Base-by-base conservation (phyloP, 257 asterid species). In the Nicotiana undulata region DNA sequence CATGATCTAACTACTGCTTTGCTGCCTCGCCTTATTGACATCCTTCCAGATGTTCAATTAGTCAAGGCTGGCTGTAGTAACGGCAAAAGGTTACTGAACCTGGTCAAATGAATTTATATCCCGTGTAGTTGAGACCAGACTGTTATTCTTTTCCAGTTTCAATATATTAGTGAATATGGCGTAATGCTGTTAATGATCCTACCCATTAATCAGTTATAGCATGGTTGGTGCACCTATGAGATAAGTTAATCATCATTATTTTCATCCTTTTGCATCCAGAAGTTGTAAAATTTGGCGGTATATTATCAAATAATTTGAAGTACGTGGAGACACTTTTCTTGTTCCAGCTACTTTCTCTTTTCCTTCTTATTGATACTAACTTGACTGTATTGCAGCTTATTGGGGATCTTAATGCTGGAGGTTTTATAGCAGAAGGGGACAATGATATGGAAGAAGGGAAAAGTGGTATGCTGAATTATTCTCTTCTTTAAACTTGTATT, bases 371-470 rank as follows among this genome's bases (percentile, higher is more conserved):
- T 46, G 78, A 49, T 22, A 24, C 78, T 15, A 37, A 74, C 76
- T 56, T 80, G 66, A 15, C 58, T 53, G 61, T 72, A 65, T 75
- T 85, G 92, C 93, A 95, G 99, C 96, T 93, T 79, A 84, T 93
- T 66, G 90, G 92, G 79, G 99, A 95, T 84, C 93, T 95, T 18
- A 93, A 93, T 85, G 82, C 60, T 75, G 92, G 95, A 88, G 89
- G 91, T 75, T 20, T 88, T 76, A 82, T 88, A 86, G 81, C 84
- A 66, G 92, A 86, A 63, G 82, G 85, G 63, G 90, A 88, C 51
- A 85, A 86, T 75, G 95, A 98, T 40, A 40, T 2, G 49, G 49
- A 40, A 66, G 91, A 86, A 63, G 82, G 85, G 63, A 90, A 88
- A 34, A 85, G 86, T 80, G 93, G 98, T 92, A 90, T 78, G 86